These are phyloP conservation scores for Plantago coronopus DNA, from an alignment of 305 asterid genomes.

Conservation along the genomic window DNA sequence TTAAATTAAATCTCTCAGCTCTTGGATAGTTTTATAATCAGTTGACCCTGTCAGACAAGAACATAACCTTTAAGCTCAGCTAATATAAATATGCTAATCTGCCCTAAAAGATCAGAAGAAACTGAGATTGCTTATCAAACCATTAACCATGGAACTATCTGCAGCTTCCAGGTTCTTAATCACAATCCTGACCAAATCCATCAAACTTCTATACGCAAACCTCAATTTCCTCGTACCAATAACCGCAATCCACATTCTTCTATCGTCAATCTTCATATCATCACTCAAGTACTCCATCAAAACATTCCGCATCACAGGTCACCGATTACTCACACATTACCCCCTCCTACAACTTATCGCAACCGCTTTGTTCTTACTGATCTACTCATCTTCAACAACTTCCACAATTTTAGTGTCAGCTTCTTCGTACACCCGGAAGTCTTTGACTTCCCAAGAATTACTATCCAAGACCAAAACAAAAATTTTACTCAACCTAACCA, in stretches of 20 bases:
- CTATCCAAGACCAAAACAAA: no score
- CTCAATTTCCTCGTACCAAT: slow-evolving; percentile 12
- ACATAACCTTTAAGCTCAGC: no score
- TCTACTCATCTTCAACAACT: slow-evolving; percentile 5
- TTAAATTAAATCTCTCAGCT: no score
- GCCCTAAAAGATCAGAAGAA: no score
- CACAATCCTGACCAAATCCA: slow-evolving; percentile 16
- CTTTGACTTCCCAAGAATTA: no score
- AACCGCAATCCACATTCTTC: background rate
- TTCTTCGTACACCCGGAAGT: no score
- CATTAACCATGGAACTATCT: slow-evolving; percentile 7
- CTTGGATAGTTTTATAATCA: no score
- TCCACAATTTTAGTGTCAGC: slow-evolving; percentile 21
- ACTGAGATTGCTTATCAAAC: no score
- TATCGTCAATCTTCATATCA: slow-evolving; percentile 9
- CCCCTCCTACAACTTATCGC: background rate
- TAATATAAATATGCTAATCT: no score
- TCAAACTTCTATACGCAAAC: slow-evolving; percentile 20
- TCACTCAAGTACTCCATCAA: slow-evolving; percentile 5
- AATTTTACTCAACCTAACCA: no score
- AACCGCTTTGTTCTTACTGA: background rate
- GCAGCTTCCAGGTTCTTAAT: slow-evolving; percentile 16
- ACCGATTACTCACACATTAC: background rate
- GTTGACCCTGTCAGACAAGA: no score
- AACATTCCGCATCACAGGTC: no score